Base-by-base conservation (phyloP, 176 grass and related monocot species). In the Aegilops tauschii region DNA sequence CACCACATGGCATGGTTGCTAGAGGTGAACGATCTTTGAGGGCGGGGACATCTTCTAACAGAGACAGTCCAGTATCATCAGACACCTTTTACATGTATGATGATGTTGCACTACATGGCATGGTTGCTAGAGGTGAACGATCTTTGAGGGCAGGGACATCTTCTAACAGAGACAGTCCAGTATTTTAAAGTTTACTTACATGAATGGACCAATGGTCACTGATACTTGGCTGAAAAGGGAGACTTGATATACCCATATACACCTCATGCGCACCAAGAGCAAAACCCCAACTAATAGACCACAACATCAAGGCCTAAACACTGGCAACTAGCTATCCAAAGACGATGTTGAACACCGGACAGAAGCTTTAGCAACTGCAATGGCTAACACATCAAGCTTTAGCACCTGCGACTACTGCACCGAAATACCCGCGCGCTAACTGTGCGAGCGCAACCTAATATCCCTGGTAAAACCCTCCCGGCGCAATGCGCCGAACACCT, bases 401-500 rank as follows among this genome's bases (percentile, higher is more conserved):
- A 21, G 54, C 54, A 59, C 17, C 54, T 59, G 54, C 54, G 5
- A 67, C 30, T 67, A 67, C 65, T 67, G 30, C 13, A 13, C 0
- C 35, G 9, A 40, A 78, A 8, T 21, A 37, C 29, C 1, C 6
- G 6, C 21, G 7, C 2, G 14, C 31, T 20, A 34, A 71, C 4
- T 16, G 6, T 27, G 16, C 44, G 29, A 64, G 18, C 18, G 35
- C 71, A 12, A 20, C 23, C 20, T 47, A 72, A 79, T 8, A n/a
- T 59, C 65, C 73, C 65, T 80, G 84, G 7, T 12, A 16, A 44
- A 9, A 77, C 12, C 71, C 25, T 34, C 47, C 3, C 5, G n/a
- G 35, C 54, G n/a, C 78, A 78, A 78, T 25, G 63, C 12, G 40
- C 31, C 88, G 39, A 86, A 82, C 84, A 86, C 79, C 83, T 71